Percentiles rank a stretch among this genome's conserved stretches.
Conservation (phyloP, 805 yeast species). For the Yamadazyma nakazawae region DNA sequence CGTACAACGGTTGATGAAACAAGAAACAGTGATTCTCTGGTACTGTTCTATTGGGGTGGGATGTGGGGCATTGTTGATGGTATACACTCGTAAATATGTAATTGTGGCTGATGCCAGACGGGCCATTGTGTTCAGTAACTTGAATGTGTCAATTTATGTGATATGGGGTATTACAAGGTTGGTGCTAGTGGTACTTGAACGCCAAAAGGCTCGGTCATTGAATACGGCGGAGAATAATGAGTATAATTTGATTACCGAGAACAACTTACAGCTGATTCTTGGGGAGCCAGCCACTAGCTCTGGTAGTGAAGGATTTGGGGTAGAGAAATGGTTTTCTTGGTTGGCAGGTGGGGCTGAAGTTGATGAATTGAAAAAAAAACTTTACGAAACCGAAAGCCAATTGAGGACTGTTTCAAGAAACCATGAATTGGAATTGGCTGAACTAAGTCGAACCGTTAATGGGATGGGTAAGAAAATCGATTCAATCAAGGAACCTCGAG, state of each 20-base stretch:
- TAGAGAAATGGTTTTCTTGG: neutral
- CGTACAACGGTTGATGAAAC: slow-evolving; percentile 4
- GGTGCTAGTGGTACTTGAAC: slow-evolving; percentile 14
- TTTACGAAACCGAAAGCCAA: neutral
- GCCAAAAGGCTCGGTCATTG: slow-evolving; percentile 1
- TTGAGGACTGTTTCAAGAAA: neutral
- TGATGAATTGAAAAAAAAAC: neutral
- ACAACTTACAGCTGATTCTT: slow-evolving; percentile 7
- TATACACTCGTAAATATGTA: slow-evolving; percentile 24
- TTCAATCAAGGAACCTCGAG: neutral
- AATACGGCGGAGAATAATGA: slow-evolving; percentile 5
- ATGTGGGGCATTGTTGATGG: slow-evolving; percentile 24
- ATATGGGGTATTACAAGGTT: slow-evolving; percentile 28
- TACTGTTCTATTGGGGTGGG: slow-evolving; percentile 27
- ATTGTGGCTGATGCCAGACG: slow-evolving; percentile 24
- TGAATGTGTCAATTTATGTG: slow-evolving; percentile 32
- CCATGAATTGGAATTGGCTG: neutral
- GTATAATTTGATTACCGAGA: slow-evolving; percentile 15
- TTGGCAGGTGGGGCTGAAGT: neutral
- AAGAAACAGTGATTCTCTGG: slow-evolving; percentile 17
- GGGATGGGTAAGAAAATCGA: slow-evolving; percentile 1
- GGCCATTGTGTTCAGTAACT: slow-evolving; percentile 30
- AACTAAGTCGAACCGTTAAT: neutral
- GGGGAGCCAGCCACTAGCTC: neutral
- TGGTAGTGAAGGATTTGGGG: too few relatives aligned